Base-by-base conservation (phyloP, 2,329 filamentous ascomycete species). In the Claviceps paspali region DNA sequence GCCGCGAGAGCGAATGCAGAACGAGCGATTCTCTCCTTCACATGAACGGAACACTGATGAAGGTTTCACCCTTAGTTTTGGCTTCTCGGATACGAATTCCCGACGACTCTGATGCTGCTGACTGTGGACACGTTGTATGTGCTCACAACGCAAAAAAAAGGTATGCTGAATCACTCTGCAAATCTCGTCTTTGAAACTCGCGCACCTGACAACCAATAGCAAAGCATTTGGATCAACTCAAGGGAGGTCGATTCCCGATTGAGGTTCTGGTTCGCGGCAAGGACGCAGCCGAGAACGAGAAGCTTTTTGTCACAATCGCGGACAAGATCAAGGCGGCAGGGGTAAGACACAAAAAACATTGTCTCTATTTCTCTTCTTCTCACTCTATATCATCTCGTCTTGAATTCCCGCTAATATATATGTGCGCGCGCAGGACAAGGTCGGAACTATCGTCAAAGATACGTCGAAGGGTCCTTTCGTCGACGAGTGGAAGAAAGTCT, bases 81-180 rank as follows among this genome's bases (percentile, higher is more conserved):
- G 92, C 71, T 98, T 38, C 74, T 98, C 44, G 91, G 91, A 51
- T 98, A 98, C 67, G 91, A 98, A 59, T 98, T 98, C 54, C 91
- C 91, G 24, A 87, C 88, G 28, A 98, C 91, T 0, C 68, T 98
- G 45, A 85, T 98, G 68, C 71, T 98, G 36, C 78, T 98, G 57
- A 96, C 88, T 1, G 65, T 79, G 43, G 91, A 96, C 43, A 76
- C 77, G 33, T 69, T 96, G 49, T 92, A 91, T 62, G 80, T 96
- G 41, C 77, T 98, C 46, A 98, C 91, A 6, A 98, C 91, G 5
- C 80, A 84, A 41, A 98, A 98, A 65, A 98, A 98, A 76, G 88
- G 86, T 93, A 55, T 29, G 47, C 7, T n/a, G 17, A 6, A 24
- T 28, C 6, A 6, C 17, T 5, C 14, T 15, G 17, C 14, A 15